phyloP scores from a whole-genome alignment of 768 basidiomycete species.

The Auriscalpium vulgare region DNA sequence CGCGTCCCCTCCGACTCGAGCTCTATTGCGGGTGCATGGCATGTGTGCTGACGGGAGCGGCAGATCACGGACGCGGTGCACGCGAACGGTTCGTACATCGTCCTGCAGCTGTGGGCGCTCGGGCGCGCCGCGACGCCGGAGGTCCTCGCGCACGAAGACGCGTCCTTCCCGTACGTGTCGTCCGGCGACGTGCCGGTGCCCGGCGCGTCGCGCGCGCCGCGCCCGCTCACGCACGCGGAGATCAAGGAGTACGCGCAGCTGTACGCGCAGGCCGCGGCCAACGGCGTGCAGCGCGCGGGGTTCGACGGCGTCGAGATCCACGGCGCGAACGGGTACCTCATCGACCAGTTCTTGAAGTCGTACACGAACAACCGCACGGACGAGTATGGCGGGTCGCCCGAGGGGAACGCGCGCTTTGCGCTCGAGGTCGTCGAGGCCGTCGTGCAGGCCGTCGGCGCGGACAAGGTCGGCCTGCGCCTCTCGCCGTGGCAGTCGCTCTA shows the following conservation, averaged over 20 bases:
- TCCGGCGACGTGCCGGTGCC: background rate
- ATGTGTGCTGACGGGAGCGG: background rate
- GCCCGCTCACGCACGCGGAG: constrained; percentile 15
- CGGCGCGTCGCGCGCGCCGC: background rate
- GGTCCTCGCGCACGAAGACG: constrained; percentile 1
- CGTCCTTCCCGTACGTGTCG: background rate
- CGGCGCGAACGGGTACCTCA: constrained; percentile 25
- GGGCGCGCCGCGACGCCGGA: constrained; percentile 20
- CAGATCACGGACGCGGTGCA: constrained; percentile 28
- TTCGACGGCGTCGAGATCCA: constrained; percentile 34
- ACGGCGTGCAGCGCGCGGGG: constrained; percentile 22
- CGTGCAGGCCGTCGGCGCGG: constrained; percentile 31
- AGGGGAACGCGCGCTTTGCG: constrained; percentile 38
- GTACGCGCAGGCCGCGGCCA: constrained; percentile 25
- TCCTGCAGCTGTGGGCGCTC: constrained; percentile 30
- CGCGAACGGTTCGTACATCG: constrained; percentile 26
- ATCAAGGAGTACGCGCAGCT: constrained; percentile 14
- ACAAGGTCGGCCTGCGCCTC: constrained; percentile 32
- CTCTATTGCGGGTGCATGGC: background rate
- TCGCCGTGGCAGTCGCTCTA: constrained; percentile 27
- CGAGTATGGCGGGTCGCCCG: constrained; percentile 41
- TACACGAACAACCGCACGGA: constrained; percentile 34
- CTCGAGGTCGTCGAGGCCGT: constrained; percentile 36
- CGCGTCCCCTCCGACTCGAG: no score
- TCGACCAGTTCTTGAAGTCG: constrained; percentile 35